Evolutionary conservation across 108 stramenopile genomes (phyloP), one percentile per base, ranked within the genome.

Genomic region (Nitzschia putrida): DNA sequence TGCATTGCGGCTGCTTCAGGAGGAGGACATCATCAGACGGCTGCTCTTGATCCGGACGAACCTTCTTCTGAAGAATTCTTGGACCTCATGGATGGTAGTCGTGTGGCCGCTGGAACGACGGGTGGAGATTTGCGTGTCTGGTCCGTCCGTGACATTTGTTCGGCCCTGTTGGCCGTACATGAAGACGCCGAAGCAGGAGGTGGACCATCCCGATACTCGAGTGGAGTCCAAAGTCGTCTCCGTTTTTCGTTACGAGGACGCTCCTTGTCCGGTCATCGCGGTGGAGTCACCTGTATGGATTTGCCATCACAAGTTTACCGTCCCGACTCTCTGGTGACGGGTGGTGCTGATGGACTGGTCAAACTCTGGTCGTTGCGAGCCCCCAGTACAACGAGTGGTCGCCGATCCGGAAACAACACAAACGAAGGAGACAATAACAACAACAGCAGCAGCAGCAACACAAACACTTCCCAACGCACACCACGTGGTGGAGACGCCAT

Each of bases 291-390:
- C 2, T 87, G 89, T 50, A 74, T 94, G 50, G 90, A 91, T 66
- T 82, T 91, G 16, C 93, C 93, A 21, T 88, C 93, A 0, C 84
- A 80, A 23, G 79, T 91, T 39, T 94, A 91, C 57, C 83, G 93
- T 11, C 90, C 90, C 4, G 93, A 94, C 77, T 76, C 88, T 26
- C 74, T 94, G 25, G 68, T 94, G 5, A 86, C 92, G 7, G 93
- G 93, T 24, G 93, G 93, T 51, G 87, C 88, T 24, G 93, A 94
- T 69, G 93, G 93, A 8, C 74, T 90, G 42, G 91, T 94, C 57
- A 94, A 94, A 65, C 69, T 94, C 8, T 94, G 93, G 93, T 85
- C 82, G 8, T 59, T 94, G 45, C 76, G 88, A 53, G 66, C 82
- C 0, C 75, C 84, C 16, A 34, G 29, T 4, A 34, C n/a, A n/a